These are phyloP conservation scores for Suillus lakei DNA, from an alignment of 768 basidiomycete species.

Conservation along the genomic window DNA sequence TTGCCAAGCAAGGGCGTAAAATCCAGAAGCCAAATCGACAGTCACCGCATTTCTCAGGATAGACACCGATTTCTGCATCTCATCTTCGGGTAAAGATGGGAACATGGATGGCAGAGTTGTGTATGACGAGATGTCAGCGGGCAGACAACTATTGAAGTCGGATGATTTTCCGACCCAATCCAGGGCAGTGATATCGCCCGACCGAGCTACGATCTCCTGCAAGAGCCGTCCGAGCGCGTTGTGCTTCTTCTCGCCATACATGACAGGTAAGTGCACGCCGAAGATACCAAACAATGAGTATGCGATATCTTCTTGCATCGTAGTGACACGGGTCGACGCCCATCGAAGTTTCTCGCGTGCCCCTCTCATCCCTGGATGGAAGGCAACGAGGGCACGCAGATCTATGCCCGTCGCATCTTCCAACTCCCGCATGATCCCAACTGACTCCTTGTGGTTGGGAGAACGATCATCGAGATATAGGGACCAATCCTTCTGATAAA, in stretches of 20 bases:
- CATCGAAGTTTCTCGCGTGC: neutral
- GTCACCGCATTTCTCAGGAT: neutral
- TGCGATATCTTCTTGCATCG: slow-evolving; percentile 14
- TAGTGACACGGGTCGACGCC: slow-evolving; percentile 7
- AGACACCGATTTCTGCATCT: neutral
- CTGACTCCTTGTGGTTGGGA: neutral
- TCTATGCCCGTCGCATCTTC: neutral
- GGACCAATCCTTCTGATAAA: no score
- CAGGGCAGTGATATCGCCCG: neutral
- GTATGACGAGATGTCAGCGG: neutral
- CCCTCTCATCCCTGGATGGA: neutral
- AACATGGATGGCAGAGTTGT: neutral
- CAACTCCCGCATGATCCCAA: neutral
- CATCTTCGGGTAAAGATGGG: neutral
- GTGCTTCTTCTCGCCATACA: no score
- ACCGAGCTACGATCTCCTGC: neutral
- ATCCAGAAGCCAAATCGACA: neutral
- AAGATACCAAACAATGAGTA: slow-evolving; percentile 18
- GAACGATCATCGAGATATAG: neutral
- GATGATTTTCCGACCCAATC: slow-evolving; percentile 4
- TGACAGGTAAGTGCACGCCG: neutral
- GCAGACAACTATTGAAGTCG: neutral
- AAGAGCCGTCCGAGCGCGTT: no score
- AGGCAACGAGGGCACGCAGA: neutral
- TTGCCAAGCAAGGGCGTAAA: neutral